Percentiles rank a stretch among this genome's conserved stretches.
Evolutionary conservation across 352 stramenopile genomes (phyloP).

Genomic region (Phytophthora pisi): DNA sequence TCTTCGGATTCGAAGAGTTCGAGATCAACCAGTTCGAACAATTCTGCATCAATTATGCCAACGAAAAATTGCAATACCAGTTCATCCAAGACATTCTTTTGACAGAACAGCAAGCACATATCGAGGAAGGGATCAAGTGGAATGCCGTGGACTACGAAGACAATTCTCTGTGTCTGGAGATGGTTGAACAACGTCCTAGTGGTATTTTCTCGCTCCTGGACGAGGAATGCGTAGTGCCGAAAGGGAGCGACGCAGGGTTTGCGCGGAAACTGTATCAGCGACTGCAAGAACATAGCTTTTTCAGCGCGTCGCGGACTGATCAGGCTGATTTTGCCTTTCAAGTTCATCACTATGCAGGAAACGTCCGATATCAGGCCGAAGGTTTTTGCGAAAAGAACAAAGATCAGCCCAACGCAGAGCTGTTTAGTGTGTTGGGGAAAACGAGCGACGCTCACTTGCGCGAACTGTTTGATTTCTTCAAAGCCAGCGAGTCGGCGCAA

Average conservation of each 20-base stretch:
- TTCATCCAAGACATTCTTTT: conserved; percentile 86
- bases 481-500: conserved; percentile 51
- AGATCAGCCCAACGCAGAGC: conserved; percentile 81
- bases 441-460: conserved; percentile 59
- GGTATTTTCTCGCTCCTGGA: conserved; percentile 85
- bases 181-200: conserved; percentile 81
- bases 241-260: conserved; percentile 77
- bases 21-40: conserved; percentile 82
- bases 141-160: conserved; percentile 73
- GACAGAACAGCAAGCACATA: conserved; percentile 77
- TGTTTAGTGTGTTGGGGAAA: conserved; percentile 70
- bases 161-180: conserved; percentile 79
- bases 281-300: conserved; percentile 60
- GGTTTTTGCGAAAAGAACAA: conserved; percentile 92
- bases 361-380: conserved; percentile 71
- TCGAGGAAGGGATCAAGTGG: conserved; percentile 75
- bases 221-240: conserved; percentile 86
- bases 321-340: conserved; percentile 78
- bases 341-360: conserved; percentile 83
- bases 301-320: conserved; percentile 68
- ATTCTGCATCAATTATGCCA: conserved; percentile 85
- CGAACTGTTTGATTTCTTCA: conserved; percentile 78
- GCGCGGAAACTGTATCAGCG: conserved; percentile 78
- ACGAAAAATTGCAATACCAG: conserved; percentile 85
- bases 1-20: conserved; percentile 93